These are phyloP conservation scores for Spinacia oleracea DNA, from an alignment of 179 eudicot genomes.

Conservation along the genomic window DNA sequence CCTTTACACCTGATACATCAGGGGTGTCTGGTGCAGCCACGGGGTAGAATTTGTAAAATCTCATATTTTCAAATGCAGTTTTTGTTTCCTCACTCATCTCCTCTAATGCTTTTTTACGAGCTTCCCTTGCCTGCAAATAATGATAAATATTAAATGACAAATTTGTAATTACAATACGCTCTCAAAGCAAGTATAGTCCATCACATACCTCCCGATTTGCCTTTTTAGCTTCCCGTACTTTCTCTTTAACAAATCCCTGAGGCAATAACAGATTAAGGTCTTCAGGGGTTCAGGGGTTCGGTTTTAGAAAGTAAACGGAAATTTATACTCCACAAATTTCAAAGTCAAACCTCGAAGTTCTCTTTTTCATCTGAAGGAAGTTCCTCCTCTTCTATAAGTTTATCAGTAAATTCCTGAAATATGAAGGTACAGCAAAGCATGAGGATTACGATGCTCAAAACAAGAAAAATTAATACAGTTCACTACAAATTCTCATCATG, in stretches of 20 bases:
- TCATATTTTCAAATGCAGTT: constrained; percentile 73
- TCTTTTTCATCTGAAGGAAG: constrained; percentile 76
- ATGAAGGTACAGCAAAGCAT: not conserved
- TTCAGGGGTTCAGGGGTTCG: constrained; percentile 2
- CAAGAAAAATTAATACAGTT: not conserved
- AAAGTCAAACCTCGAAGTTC: constrained; percentile 56
- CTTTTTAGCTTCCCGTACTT: constrained; percentile 74
- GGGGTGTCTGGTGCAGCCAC: constrained; percentile 71
- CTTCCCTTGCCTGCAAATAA: constrained; percentile 74
- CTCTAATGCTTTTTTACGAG: constrained; percentile 67
- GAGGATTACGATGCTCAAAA: not conserved
- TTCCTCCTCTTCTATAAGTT: constrained; percentile 67
- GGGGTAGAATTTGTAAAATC: constrained; percentile 86
- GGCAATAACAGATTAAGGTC: constrained; percentile 8
- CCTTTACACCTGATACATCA: constrained; percentile 88
- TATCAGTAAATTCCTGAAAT: constrained; percentile 72
- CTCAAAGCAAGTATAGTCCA: not conserved
- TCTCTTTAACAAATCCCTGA: constrained; percentile 68
- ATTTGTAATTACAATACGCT: not conserved
- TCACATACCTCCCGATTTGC: constrained; percentile 73
- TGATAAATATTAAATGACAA: not conserved
- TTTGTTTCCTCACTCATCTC: constrained; percentile 74
- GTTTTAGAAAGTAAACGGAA: not conserved
- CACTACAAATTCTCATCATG: not conserved
- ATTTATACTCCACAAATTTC: not conserved